phyloP scores from a whole-genome alignment of 192 early-diverging fungal genomes.

The Rhizoclosmatium globosum region DNA sequence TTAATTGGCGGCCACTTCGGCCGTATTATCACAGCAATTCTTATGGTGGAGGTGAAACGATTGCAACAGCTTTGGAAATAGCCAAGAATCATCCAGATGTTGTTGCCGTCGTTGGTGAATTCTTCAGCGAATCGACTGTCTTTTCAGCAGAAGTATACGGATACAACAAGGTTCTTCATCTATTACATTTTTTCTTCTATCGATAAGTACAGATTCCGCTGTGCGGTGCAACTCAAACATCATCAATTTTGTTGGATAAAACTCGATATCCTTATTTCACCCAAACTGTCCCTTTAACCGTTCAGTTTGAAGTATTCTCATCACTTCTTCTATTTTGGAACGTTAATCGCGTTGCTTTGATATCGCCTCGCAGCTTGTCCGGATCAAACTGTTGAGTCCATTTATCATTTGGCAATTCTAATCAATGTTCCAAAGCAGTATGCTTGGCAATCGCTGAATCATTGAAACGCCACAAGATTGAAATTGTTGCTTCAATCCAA shows the following conservation, averaged over 20 bases:
- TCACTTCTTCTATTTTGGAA: not conserved
- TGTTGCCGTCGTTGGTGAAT: not conserved
- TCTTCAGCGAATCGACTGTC: not conserved
- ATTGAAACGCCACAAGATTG: not conserved
- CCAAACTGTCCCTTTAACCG: not conserved
- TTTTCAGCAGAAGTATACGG: slow-evolving; percentile 10
- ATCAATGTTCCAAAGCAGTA: not conserved
- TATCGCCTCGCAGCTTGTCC: not conserved
- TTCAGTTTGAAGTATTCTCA: not conserved
- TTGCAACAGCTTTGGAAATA: not conserved
- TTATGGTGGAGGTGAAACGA: not conserved
- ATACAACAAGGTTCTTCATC: not conserved
- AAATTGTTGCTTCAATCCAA: not conserved
- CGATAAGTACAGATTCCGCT: not conserved
- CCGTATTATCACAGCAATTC: not conserved
- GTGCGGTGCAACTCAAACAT: not conserved
- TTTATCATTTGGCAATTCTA: not conserved
- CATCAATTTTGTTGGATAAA: not conserved
- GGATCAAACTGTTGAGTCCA: no score
- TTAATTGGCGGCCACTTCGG: not conserved
- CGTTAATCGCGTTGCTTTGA: not conserved
- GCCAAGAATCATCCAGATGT: not conserved
- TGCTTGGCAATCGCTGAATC: not conserved
- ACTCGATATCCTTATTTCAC: not conserved
- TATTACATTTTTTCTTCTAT: not conserved